Evolutionary conservation across 768 basidiomycete genomes (phyloP).

Genomic region (Agaricus sinodeliciosus): DNA sequence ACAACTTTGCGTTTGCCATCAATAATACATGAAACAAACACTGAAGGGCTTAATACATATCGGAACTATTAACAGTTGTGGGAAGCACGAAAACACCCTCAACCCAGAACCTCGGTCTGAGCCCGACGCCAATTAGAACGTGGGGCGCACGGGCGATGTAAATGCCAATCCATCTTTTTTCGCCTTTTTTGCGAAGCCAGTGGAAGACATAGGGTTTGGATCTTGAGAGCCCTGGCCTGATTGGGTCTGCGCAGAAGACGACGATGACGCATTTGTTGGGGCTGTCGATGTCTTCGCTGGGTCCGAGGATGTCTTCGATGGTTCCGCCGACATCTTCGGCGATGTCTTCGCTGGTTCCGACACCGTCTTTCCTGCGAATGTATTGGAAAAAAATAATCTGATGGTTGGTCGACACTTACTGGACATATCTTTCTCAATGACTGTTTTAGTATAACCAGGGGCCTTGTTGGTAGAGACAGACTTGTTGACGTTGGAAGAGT

Average conservation of each 20-base stretch:
- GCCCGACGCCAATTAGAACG: conserved; percentile 11
- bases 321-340: neutral
- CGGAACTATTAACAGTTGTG: neutral
- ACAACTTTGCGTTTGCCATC: neutral
- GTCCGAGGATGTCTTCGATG: neutral
- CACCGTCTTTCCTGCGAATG: neutral
- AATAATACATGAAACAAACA: neutral
- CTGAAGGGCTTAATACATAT: too few species aligned
- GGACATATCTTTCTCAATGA: conserved; percentile 9
- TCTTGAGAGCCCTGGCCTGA: neutral
- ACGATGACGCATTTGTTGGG: neutral
- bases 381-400: neutral
- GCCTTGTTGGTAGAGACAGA: conserved; percentile 1
- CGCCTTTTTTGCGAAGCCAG: conserved; percentile 15
- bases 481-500: conserved; percentile 2
- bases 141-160: conserved; percentile 16
- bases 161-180: conserved; percentile 16
- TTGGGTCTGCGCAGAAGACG: neutral
- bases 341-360: neutral
- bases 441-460: conserved; percentile 5
- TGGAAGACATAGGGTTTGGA: conserved; percentile 10
- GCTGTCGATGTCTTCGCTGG: neutral
- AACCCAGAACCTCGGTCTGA: neutral
- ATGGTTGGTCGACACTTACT: neutral
- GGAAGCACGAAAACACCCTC: neutral